A percentile compares a stretch with the other conserved stretches of the same genome.
These are phyloP conservation scores for Anthracocystis setariae DNA, from an alignment of 1,284 basidiomycete genomes.

Conservation along the genomic window DNA sequence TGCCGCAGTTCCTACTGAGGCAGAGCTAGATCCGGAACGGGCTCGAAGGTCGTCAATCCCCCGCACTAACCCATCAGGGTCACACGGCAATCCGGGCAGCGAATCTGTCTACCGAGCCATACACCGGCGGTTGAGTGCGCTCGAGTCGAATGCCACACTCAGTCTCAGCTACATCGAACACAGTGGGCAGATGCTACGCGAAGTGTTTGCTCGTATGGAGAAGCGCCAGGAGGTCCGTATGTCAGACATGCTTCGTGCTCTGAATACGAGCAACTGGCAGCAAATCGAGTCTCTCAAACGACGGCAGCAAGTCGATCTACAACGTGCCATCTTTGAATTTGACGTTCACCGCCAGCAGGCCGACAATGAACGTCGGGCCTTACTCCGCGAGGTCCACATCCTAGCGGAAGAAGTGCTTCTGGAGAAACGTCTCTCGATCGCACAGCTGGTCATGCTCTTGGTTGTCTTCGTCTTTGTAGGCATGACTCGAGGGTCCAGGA, in stretches of 20 bases:
- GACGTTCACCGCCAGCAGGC: conserved; percentile 76
- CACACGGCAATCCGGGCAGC: conserved; percentile 31
- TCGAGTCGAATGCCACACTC: conserved; percentile 89
- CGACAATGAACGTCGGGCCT: conserved; percentile 77
- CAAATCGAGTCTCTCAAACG: conserved; percentile 69
- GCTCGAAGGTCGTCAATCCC: conserved; percentile 14
- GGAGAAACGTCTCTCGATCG: conserved; percentile 84
- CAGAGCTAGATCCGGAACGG: conserved; percentile 10
- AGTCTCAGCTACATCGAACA: conserved; percentile 90
- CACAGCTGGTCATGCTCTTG: conserved; percentile 81
- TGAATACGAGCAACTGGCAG: conserved; percentile 70
- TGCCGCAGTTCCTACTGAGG: background rate
- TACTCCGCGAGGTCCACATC: conserved; percentile 76
- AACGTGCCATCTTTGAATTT: conserved; percentile 76
- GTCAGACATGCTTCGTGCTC: conserved; percentile 76
- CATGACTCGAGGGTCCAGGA: conserved; percentile 79
- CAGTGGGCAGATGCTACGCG: conserved; percentile 81
- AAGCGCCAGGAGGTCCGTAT: conserved; percentile 64
- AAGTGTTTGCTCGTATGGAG: conserved; percentile 79
- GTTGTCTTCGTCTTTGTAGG: conserved; percentile 83
- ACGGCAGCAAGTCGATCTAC: conserved; percentile 71
- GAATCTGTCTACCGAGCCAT: conserved; percentile 95
- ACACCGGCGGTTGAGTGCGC: conserved; percentile 85
- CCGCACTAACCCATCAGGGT: background rate
- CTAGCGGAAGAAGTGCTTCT: conserved; percentile 81